phyloP scores from a whole-genome alignment of 176 grass and related monocot species.

The Oryza meyeriana region DNA sequence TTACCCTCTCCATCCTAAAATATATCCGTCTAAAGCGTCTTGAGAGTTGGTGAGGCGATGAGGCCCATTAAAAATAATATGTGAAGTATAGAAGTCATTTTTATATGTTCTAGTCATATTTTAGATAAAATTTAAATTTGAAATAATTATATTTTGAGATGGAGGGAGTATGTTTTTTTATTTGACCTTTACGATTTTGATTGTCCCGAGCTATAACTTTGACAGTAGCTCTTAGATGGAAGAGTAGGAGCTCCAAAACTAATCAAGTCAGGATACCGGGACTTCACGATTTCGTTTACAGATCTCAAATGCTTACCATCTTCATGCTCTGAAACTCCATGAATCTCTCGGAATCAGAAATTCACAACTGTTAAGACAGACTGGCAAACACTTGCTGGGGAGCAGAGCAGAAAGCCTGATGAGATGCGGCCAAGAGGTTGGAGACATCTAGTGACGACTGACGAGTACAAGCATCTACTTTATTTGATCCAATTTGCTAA shows the following conservation, averaged over 20 bases:
- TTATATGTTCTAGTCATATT: no score
- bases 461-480: slow-evolving; percentile 23
- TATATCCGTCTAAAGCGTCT: no score
- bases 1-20: no score
- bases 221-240: no score
- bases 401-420: slow-evolving; percentile 21
- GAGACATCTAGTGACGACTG: slow-evolving; percentile 3
- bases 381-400: slow-evolving; percentile 2
- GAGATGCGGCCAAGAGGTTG: slow-evolving; percentile 18
- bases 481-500: slow-evolving; percentile 8
- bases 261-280: not conserved
- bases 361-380: not conserved
- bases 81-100: no score
- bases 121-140: no score
- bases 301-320: not conserved
- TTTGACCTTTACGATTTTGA: no score
- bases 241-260: not conserved
- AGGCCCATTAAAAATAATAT: no score
- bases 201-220: no score
- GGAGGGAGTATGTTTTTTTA: no score
- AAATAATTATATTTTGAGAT: no score
- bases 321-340: not conserved
- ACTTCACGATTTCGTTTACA: not conserved
- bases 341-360: not conserved
- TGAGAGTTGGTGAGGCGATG: no score